Base-by-base conservation (phyloP, 305 asterid species). In the Withania somnifera region DNA sequence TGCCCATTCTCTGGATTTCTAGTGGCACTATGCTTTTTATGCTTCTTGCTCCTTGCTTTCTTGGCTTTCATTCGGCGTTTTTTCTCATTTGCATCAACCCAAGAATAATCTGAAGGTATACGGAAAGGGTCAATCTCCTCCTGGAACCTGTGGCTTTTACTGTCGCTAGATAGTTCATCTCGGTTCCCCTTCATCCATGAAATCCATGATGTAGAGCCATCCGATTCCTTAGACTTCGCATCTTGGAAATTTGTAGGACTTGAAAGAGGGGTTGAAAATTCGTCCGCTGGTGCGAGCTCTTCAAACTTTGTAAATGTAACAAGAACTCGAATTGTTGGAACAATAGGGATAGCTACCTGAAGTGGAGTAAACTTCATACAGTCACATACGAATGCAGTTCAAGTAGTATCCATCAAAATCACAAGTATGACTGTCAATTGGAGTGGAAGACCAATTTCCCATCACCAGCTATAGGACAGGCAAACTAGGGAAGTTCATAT, bases 51-150 rank as follows among this genome's bases (percentile, higher is more conserved):
- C 93, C 92, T 93, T 26, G 95, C 98, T 89, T 88, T 94, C 91
- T 93, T 96, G 64, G 93, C 95, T 87, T 93, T 93, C 94, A 93
- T 79, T 54, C 98, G 87, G 4, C 97, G 97, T 80, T 92, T 96
- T 86, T 94, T 96, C 97, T 96, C 98, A 28, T 88, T 93, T 28
- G 97, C 94, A 84, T 96, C 99, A 57, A 96, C 94, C 99, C 98
- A 94, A 51, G 92, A 81, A 76, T 94, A 96, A 81, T 94, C 99
- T 45, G 94, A 42, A 32, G 99, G 98, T 84, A 96, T 89, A 88
- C 78, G 91, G 90, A 96, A 96, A 24, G 99, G 99, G 87, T 94
- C 98, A 75, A 86, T 89, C 83, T 93, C 99, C 75, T 92, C 99
- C 9, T 82, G 87, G 88, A 91, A 93, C 91, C 98, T 95, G 76